Evolutionary conservation across 2,329 filamentous ascomycete genomes (phyloP).

Genomic region (Huntiella moniliformis): DNA sequence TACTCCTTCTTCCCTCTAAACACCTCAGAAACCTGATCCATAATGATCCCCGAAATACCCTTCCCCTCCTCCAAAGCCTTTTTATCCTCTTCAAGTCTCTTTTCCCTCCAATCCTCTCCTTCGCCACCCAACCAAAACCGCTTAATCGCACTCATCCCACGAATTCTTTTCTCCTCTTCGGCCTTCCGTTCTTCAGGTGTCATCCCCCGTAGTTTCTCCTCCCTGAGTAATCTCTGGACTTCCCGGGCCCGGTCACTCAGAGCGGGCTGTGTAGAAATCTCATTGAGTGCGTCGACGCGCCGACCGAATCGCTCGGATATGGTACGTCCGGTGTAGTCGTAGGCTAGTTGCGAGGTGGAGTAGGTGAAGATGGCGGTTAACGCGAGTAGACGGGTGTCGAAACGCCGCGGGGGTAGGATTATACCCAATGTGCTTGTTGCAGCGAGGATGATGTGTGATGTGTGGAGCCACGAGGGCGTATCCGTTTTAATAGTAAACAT

Average conservation of each 20-base stretch:
- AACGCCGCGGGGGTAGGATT: constrained; percentile 31
- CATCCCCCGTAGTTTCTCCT: constrained; percentile 23
- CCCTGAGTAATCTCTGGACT: constrained; percentile 28
- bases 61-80: constrained; percentile 36
- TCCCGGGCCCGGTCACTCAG: constrained; percentile 37
- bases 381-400: constrained; percentile 31
- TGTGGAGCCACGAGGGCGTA: constrained; percentile 24
- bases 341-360: constrained; percentile 34
- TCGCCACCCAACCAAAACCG: constrained; percentile 41
- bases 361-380: constrained; percentile 32
- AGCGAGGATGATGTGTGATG: constrained; percentile 28
- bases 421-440: constrained; percentile 29
- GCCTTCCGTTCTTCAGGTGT: constrained; percentile 18
- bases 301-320: constrained; percentile 28
- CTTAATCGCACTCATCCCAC: constrained; percentile 20
- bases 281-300: constrained; percentile 23
- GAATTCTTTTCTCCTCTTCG: constrained; percentile 17
- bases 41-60: constrained; percentile 36
- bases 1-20: constrained; percentile 18
- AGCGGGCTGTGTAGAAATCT: constrained; percentile 20
- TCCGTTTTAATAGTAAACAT: constrained; percentile 5
- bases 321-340: constrained; percentile 37
- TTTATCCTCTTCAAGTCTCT: constrained; percentile 31
- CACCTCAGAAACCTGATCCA: constrained; percentile 38
- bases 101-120: constrained; percentile 33